Evolutionary conservation across 1,139 yeast genomes (phyloP), one percentile per base, ranked within the genome.

Genomic region (Yamadazyma buinensis): DNA sequence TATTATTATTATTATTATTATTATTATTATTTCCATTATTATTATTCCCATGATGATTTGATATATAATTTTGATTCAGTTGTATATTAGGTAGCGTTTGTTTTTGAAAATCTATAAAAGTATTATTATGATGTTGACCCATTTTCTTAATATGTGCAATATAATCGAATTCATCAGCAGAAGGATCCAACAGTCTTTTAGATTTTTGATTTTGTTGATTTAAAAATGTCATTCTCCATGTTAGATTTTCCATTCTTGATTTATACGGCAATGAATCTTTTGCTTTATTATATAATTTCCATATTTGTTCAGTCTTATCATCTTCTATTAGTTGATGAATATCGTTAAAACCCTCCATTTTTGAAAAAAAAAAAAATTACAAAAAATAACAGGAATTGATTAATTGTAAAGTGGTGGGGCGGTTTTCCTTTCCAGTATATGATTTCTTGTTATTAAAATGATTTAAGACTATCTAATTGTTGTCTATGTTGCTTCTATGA

Each of bases 211-310:
- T 21, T 9, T 10, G n/a, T 11, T 21, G 25, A 42, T 75, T 74
- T 49, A 83, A 63, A 34, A 72, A 75, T 88, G 86, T 82, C 77
- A 87, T 73, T 42, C 95, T 61, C 95, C 95, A 86, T 10, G 94
- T 80, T 34, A 86, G 60, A 54, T 86, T 86, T 52, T 84, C 87
- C 80, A 86, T 81, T 31, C 95, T 65, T 28, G 76, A 72, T 39
- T 76, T 73, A 55, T 83, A 80, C 1, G 95, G 95, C 32, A 86
- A 62, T n/a, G 82, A 72, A n/a, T 84, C 79, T 44, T 75, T 77
- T 13, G 94, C 94, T 48, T 75, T 75, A 35, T 83, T 70, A 57
- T 86, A 86, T 80, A 86, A 75, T 51, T 77, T 80, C 95, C 95
- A 86, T 19, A 86, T 65, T 29, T 77, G 74, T 37, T 77, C 77